Base-by-base conservation (phyloP, 106 monocot genomes). In the Amphibolis antarctica region DNA sequence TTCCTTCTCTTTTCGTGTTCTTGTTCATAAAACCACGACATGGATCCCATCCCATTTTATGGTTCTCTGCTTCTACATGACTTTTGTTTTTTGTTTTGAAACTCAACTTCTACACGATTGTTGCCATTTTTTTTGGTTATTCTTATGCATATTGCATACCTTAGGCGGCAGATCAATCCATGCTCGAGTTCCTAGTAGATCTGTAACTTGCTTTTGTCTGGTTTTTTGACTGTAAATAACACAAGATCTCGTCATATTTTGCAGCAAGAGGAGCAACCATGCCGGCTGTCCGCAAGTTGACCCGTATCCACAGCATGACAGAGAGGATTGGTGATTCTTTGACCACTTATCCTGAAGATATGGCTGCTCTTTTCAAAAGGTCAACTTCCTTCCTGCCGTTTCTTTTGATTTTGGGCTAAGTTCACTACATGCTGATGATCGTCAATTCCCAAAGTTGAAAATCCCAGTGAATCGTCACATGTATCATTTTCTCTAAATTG, bases 281-380 rank as follows among this genome's bases (percentile, higher is more conserved):
- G 67, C 43, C 67, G 44, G n/a, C 52, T 46, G 15, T 26, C n/a
- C 71, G 71, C n/a, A 12, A 31, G 42, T 52, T 71, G 53, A 71
- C 62, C 5, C 71, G 71, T 14, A 13, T 71, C 21, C 71, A 62
- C 44, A 71, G 71, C 53, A 25, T 63, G 36, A 63, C n/a, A 51
- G 71, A 71, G 53, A 49, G 63, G 21, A 51, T 71, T 30, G 52
- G 71, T 15, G 71, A 71, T 54, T 51, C 71, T 48, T 51, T 71
- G 51, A 22, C 53, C 17, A 18, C 71, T 25, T 36, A 63, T 42
- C 71, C 71, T 10, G 61, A 71, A 14, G 63, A 62, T 10, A 23
- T 71, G 13, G 19, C 29, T 12, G 52, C 63, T 51, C 44, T 71
- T 25, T 71, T 71, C 62, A 30, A 62, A 24, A 71, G 51, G 71